A percentile compares a stretch with the other conserved stretches of the same genome.
phyloP scores from a whole-genome alignment of 2,329 filamentous ascomycete genomes.

The Scedosporium apiospermum region DNA sequence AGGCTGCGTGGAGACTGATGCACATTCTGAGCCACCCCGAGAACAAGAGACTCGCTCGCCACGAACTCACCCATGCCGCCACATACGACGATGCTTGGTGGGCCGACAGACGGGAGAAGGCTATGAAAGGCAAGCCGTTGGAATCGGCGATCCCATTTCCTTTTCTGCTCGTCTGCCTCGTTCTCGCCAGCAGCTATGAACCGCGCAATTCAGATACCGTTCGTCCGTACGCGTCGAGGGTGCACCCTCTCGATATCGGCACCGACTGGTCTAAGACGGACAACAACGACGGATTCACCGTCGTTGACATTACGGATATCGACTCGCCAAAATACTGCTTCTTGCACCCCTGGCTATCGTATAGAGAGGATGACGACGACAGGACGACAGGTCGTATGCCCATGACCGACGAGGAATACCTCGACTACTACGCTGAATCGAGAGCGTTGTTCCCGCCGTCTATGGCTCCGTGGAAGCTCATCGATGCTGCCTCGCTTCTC shows the following conservation, averaged over 20 bases:
- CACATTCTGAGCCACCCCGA: slow-evolving; percentile 8
- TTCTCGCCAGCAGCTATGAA: not conserved
- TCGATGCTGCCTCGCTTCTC: not conserved
- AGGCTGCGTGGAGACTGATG: slow-evolving; percentile 7
- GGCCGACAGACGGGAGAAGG: not conserved
- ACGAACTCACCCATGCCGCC: not conserved
- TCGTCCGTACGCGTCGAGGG: not conserved
- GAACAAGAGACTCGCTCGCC: slow-evolving; percentile 3
- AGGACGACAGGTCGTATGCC: not conserved
- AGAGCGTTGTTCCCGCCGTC: not conserved
- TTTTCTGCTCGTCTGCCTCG: not conserved
- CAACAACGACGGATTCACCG: slow-evolving; percentile 2
- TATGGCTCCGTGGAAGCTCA: not conserved
- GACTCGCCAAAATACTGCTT: slow-evolving; percentile 1
- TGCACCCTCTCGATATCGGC: not conserved
- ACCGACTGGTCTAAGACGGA: not conserved
- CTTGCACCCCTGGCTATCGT: not conserved
- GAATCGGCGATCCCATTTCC: not conserved
- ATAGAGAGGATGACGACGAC: not conserved
- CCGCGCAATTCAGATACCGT: not conserved
- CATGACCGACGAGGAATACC: not conserved
- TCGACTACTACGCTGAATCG: not conserved
- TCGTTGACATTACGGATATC: slow-evolving; percentile 5
- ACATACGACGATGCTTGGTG: not conserved
- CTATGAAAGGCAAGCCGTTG: not conserved